Conservation (phyloP, 805 yeast species). For the Candida schatavii region DNA sequence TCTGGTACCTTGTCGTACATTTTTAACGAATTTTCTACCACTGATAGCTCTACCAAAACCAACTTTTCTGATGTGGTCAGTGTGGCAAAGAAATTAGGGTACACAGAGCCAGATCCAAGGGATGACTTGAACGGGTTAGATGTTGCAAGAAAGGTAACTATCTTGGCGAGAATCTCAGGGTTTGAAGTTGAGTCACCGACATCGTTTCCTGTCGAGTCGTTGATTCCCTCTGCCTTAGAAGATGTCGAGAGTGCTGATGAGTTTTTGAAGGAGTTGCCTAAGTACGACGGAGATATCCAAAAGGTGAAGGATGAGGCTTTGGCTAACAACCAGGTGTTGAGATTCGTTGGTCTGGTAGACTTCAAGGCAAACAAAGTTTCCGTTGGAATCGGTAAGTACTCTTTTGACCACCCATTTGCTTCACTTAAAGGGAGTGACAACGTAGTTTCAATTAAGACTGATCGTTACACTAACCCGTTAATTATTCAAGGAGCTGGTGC, state of each 20-base stretch:
- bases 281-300: constrained; percentile 78
- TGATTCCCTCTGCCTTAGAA: constrained; percentile 86
- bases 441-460: constrained; percentile 86
- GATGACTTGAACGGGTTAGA: constrained; percentile 98
- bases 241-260: constrained; percentile 69
- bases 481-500: constrained; percentile 97
- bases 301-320: constrained; percentile 78
- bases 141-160: constrained; percentile 97
- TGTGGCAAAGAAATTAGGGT: constrained; percentile 87
- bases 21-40: constrained; percentile 86
- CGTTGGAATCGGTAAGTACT: constrained; percentile 88
- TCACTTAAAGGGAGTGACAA: constrained; percentile 94
- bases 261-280: constrained; percentile 76
- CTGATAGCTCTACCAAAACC: constrained; percentile 50
- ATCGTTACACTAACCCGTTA: constrained; percentile 90
- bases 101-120: constrained; percentile 99
- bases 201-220: constrained; percentile 89
- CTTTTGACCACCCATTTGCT: constrained; percentile 91
- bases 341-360: constrained; percentile 92
- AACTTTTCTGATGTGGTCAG: constrained; percentile 88
- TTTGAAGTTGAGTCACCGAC: constrained; percentile 80
- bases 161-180: constrained; percentile 91
- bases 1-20: constrained; percentile 95
- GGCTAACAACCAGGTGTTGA: constrained; percentile 77
- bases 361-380: constrained; percentile 63